phyloP scores from a whole-genome alignment of 306 rosid species.

The Boehmeria nivea region DNA sequence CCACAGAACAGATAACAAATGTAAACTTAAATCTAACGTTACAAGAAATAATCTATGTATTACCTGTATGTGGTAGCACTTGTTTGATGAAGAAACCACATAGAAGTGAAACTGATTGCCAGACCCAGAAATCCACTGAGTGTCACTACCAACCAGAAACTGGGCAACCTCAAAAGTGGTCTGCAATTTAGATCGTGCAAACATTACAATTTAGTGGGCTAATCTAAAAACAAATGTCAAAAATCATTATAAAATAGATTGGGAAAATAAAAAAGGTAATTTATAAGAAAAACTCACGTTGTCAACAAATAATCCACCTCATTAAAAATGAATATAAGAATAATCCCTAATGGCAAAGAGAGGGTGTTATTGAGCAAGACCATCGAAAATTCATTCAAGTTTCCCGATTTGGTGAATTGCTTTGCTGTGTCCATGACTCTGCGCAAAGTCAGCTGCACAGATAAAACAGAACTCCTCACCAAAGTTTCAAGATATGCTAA shows the following conservation, averaged over 20 bases:
- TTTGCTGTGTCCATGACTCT: constrained; percentile 96
- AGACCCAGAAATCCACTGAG: constrained; percentile 90
- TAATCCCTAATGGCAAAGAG: constrained; percentile 82
- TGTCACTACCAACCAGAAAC: constrained; percentile 91
- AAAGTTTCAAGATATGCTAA: too few species aligned
- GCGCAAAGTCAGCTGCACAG: constrained; percentile 77
- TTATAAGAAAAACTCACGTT: constrained; percentile 56
- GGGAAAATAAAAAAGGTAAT: not conserved
- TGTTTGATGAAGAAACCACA: constrained; percentile 99
- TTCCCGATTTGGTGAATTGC: constrained; percentile 79
- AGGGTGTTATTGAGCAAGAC: constrained; percentile 92
- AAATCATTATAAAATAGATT: too few species aligned
- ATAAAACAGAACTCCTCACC: constrained; percentile 12
- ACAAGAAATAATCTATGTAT: too few species aligned
- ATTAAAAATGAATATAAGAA: constrained; percentile 65
- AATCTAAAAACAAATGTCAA: not conserved
- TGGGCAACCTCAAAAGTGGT: constrained; percentile 80
- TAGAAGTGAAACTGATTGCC: constrained; percentile 96
- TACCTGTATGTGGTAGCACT: constrained; percentile 98
- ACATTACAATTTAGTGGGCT: constrained; percentile 11
- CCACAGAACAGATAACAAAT: too few species aligned
- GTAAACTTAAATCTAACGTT: not conserved
- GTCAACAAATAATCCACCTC: constrained; percentile 83
- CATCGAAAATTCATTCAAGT: constrained; percentile 91
- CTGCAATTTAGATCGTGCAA: constrained; percentile 45